These are phyloP conservation scores for Saururus chinensis DNA, from an alignment of 164 flowering plant genomes.

Conservation along the genomic window DNA sequence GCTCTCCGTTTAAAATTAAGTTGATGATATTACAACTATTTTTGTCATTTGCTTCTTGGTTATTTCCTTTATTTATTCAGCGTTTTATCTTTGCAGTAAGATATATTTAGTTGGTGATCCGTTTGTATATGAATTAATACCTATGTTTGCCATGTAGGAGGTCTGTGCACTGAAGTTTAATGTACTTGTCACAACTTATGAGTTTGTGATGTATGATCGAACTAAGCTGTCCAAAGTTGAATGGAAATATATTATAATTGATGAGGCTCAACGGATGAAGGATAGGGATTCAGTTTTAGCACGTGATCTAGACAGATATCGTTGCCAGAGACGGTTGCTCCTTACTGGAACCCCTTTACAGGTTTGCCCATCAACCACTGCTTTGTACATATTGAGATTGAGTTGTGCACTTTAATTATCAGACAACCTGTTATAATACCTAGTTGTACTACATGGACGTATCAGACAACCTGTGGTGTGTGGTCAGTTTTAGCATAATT, in stretches of 20 bases:
- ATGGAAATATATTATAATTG: slow-evolving; percentile 98
- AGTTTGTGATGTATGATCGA: slow-evolving; percentile 96
- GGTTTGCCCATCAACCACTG: slow-evolving; percentile 29
- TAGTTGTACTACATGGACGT: too few relatives aligned
- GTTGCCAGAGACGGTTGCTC: slow-evolving; percentile 91
- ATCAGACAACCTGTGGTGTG: too few relatives aligned
- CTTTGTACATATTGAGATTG: background rate
- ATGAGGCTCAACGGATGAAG: slow-evolving; percentile 99
- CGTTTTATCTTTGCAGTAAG: background rate
- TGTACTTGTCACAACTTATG: slow-evolving; percentile 97
- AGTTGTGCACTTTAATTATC: too few relatives aligned
- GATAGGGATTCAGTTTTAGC: slow-evolving; percentile 97
- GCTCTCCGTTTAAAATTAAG: too few relatives aligned
- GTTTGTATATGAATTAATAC: slow-evolving; percentile 3
- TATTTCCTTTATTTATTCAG: background rate
- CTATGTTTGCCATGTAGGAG: slow-evolving; percentile 40
- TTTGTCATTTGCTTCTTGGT: background rate
- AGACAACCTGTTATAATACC: too few relatives aligned
- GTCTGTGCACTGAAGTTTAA: slow-evolving; percentile 91
- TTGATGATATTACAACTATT: background rate
- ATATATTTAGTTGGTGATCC: background rate
- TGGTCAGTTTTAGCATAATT: too few relatives aligned
- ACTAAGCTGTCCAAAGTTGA: slow-evolving; percentile 89
- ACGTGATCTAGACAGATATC: slow-evolving; percentile 97
- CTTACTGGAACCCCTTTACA: slow-evolving; percentile 97